Conservation (phyloP, 768 basidiomycete species). For the Psilocybe cyanescens region DNA sequence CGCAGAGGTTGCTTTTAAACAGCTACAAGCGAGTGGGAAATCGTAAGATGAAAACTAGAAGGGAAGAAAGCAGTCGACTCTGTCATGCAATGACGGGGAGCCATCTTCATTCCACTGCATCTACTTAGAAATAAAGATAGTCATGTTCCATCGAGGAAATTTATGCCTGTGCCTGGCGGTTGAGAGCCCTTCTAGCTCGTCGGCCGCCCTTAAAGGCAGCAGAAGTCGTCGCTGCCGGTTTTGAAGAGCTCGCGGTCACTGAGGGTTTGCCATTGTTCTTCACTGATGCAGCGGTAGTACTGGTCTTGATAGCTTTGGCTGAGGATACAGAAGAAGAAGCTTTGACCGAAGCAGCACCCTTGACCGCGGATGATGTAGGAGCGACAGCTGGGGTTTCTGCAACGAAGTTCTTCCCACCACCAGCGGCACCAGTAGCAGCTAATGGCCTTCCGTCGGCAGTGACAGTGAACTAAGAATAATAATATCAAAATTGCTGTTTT, state of each 20-base stretch:
- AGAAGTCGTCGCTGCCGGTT: conserved; percentile 2
- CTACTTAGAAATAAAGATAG: conserved; percentile 10
- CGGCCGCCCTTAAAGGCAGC: background rate
- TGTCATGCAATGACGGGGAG: conserved; percentile 16
- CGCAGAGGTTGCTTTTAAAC: conserved; percentile 15
- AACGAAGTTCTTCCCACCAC: background rate
- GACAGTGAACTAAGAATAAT: conserved; percentile 23
- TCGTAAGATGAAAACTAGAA: conserved; percentile 10
- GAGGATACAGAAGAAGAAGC: background rate
- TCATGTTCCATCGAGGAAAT: conserved; percentile 8
- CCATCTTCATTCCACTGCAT: conserved; percentile 12
- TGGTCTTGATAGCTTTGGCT: background rate
- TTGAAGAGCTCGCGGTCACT: background rate
- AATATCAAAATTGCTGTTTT: background rate
- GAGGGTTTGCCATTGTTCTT: background rate
- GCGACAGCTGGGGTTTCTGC: background rate
- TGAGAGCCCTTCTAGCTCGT: conserved; percentile 4
- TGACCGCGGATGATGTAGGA: background rate
- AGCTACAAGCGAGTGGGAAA: conserved; percentile 14
- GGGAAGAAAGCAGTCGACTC: conserved; percentile 11
- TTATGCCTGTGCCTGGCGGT: conserved; percentile 11
- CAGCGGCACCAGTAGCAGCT: background rate
- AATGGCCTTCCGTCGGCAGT: conserved; percentile 25
- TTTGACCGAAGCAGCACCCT: conserved; percentile 8
- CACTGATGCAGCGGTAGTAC: background rate